Conservation (phyloP, 2,329 filamentous ascomycete species). For the Ascochyta rabiei region DNA sequence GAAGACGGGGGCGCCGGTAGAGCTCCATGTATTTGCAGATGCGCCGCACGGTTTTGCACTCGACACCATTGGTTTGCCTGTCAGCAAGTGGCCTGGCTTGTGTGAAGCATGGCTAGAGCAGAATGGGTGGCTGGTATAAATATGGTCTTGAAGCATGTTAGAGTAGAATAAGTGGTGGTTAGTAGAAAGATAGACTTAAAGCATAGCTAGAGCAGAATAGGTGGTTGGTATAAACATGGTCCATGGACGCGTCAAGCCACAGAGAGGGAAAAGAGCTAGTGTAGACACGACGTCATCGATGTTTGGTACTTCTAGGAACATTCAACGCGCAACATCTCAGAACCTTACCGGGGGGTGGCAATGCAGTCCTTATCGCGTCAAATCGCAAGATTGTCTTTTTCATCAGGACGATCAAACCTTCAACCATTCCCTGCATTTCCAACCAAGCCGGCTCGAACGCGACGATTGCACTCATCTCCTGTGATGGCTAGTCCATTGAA, state of each 20-base stretch:
- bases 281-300: constrained; percentile 14
- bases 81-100: constrained; percentile 20
- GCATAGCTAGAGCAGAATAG: constrained; percentile 23
- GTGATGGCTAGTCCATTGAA: constrained; percentile 36
- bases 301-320: not conserved
- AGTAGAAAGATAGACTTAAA: no score
- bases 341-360: not conserved
- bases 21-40: constrained; percentile 29
- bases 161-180: no score
- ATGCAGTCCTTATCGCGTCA: constrained; percentile 1
- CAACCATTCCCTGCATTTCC: not conserved
- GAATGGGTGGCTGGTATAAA: constrained; percentile 10
- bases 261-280: constrained; percentile 9
- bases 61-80: constrained; percentile 22
- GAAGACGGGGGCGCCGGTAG: constrained; percentile 15
- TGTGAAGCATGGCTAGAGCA: constrained; percentile 28
- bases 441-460: not conserved
- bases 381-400: not conserved
- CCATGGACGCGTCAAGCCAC: not conserved
- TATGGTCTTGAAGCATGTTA: no score
- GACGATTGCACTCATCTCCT: constrained; percentile 17
- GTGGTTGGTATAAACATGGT: not conserved
- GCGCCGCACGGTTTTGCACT: constrained; percentile 30
- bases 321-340: not conserved
- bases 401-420: not conserved